Conservation (phyloP, 129 eudicot genomes). For the sunflower (Helianthus annuus) region DNA sequence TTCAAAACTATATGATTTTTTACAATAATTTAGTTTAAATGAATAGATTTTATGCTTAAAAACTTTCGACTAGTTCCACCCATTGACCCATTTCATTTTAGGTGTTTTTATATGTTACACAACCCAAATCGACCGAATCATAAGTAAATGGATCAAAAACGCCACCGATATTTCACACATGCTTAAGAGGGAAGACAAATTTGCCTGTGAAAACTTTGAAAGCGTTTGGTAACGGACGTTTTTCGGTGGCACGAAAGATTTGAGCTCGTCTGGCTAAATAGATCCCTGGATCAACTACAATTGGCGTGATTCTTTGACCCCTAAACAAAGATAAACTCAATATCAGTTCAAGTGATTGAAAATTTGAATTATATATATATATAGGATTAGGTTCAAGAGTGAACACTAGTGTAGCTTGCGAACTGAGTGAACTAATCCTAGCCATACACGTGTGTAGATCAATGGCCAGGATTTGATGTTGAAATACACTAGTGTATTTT, state of each 20-base stretch:
- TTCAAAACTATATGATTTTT: background rate
- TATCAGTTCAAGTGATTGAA: slow-evolving; percentile 11
- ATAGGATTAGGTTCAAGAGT: too few species aligned
- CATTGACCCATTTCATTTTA: background rate
- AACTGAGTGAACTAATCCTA: too few species aligned
- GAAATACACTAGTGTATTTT: too few species aligned
- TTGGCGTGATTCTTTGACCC: slow-evolving; percentile 72
- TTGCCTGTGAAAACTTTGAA: slow-evolving; percentile 89
- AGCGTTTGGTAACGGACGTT: slow-evolving; percentile 83
- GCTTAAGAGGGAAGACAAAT: slow-evolving; percentile 4
- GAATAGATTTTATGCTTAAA: background rate
- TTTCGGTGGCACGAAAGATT: slow-evolving; percentile 88
- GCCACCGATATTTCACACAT: background rate
- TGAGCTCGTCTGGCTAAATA: slow-evolving; percentile 89
- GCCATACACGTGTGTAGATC: too few species aligned
- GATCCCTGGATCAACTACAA: slow-evolving; percentile 91
- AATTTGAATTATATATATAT: too few species aligned
- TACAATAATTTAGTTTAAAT: background rate
- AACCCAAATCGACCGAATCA: too few species aligned
- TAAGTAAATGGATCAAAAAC: background rate
- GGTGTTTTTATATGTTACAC: background rate
- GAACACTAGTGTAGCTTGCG: too few species aligned
- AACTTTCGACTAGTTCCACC: too few species aligned
- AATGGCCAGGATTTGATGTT: too few species aligned
- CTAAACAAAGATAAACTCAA: slow-evolving; percentile 37